phyloP scores from a whole-genome alignment of 140 eudicot genomes.

The Oenanthe javanica region DNA sequence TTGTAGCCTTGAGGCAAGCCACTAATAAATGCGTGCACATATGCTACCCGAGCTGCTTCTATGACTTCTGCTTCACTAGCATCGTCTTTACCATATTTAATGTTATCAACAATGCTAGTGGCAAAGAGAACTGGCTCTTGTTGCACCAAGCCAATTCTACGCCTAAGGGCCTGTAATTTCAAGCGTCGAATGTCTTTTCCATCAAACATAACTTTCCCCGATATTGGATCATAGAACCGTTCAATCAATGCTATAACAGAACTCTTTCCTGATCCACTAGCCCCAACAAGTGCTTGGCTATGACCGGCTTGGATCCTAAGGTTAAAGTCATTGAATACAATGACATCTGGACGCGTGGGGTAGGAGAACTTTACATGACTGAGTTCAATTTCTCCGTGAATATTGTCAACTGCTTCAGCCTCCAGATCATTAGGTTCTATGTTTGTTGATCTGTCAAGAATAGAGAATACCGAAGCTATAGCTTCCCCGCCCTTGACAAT shows the following conservation, averaged over 20 bases:
- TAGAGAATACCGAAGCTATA: slow-evolving; percentile 64
- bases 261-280: slow-evolving; percentile 92
- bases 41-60: slow-evolving; percentile 88
- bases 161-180: slow-evolving; percentile 58
- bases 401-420: slow-evolving; percentile 43
- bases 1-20: slow-evolving; percentile 85
- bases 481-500: slow-evolving; percentile 81
- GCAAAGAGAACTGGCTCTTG: slow-evolving; percentile 94
- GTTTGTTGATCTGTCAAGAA: slow-evolving; percentile 67
- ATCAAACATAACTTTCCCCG: slow-evolving; percentile 81
- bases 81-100: slow-evolving; percentile 77
- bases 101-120: slow-evolving; percentile 83
- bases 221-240: slow-evolving; percentile 74
- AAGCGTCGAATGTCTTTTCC: slow-evolving; percentile 75
- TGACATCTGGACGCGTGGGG: slow-evolving; percentile 75
- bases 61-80: slow-evolving; percentile 80
- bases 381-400: slow-evolving; percentile 80
- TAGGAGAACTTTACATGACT: slow-evolving; percentile 80
- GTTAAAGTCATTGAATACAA: slow-evolving; percentile 61
- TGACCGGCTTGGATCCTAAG: slow-evolving; percentile 82
- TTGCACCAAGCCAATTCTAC: slow-evolving; percentile 71
- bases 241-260: slow-evolving; percentile 71
- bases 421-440: slow-evolving; percentile 76
- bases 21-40: slow-evolving; percentile 68
- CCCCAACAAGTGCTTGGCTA: slow-evolving; percentile 93